Evolutionary conservation across 305 asterid genomes (phyloP), one percentile per base, ranked within the genome.

Genomic region (Plantago lanceolata): DNA sequence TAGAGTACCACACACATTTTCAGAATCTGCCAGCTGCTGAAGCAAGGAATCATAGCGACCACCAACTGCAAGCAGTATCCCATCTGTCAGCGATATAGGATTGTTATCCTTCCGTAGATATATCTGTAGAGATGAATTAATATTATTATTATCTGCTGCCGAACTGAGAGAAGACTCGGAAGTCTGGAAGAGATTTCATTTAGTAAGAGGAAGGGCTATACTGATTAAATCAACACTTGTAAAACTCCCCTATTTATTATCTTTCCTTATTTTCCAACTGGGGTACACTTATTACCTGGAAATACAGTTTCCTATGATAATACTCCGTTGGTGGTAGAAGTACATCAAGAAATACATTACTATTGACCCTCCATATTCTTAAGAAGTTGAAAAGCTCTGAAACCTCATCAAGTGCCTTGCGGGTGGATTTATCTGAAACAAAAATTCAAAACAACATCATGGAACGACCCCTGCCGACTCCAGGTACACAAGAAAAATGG

Each of bases 1-100:
- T 53, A 76, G 67, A 66, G 44, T 15, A 63, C 13, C 59, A 78
- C 98, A 57, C 81, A 89, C 98, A 73, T 79, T 63, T 73, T 89
- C 85, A 66, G 83, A 76, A 72, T 67, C 88, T 6, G 84, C 78
- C 77, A 75, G 72, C 68, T 77, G 77, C 63, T 83, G 92, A 75
- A 93, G 82, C 90, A 90, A 80, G 73, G 78, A 72, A 80, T 93
- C 99, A 76, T 93, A 89, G 59, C 99, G 97, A 68, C 98, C 99
- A 69, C 96, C 99, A 76, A 84, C 85, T 45, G 97, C 93, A 65
- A 93, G 95, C 73, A 89, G 83, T 44, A 89, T 85, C 73, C 97
- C 98, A 78, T 92, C 98, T 76, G 68, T 73, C 18, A 77, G 78
- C 62, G 94, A 73, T 48, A 85, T 81, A 74, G 84, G 77, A 76